phyloP scores from a whole-genome alignment of 2,329 filamentous ascomycete species.

The Drechslerella dactyloides region DNA sequence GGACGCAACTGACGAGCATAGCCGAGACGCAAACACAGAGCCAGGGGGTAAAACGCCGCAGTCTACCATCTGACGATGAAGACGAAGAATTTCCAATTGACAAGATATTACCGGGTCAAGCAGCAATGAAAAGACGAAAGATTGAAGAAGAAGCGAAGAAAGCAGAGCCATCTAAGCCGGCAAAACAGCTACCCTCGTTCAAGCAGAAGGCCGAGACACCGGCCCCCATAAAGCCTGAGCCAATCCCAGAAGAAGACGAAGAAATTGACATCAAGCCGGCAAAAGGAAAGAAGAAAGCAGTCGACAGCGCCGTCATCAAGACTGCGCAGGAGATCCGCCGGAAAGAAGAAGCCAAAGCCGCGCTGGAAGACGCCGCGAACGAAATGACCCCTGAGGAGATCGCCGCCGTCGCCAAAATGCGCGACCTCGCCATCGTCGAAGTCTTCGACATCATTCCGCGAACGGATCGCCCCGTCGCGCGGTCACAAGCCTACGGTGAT shows the following conservation, averaged over 20 bases:
- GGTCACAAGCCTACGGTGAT: slow-evolving; percentile 57
- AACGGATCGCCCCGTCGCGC: slow-evolving; percentile 52
- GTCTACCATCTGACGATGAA: slow-evolving; percentile 53
- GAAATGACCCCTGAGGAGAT: slow-evolving; percentile 65
- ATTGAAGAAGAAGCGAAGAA: slow-evolving; percentile 64
- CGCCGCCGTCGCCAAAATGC: slow-evolving; percentile 68
- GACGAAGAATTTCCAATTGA: slow-evolving; percentile 65
- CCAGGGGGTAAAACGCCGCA: slow-evolving; percentile 25
- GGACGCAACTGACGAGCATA: slow-evolving; percentile 33
- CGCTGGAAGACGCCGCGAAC: slow-evolving; percentile 64
- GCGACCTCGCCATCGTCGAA: slow-evolving; percentile 76
- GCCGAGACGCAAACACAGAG: slow-evolving; percentile 26
- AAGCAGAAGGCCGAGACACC: slow-evolving; percentile 23
- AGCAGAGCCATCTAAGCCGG: slow-evolving; percentile 14
- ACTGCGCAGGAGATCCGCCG: slow-evolving; percentile 68
- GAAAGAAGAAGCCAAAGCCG: slow-evolving; percentile 70
- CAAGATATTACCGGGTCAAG: slow-evolving; percentile 75
- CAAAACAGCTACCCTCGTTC: slow-evolving; percentile 30
- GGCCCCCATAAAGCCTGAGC: slow-evolving; percentile 23
- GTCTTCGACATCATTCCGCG: slow-evolving; percentile 70
- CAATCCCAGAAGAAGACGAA: slow-evolving; percentile 30
- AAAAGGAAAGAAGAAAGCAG: slow-evolving; percentile 61
- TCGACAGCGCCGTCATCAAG: slow-evolving; percentile 65
- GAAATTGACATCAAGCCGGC: slow-evolving; percentile 54
- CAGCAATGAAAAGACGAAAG: slow-evolving; percentile 78